Base-by-base conservation (phyloP, 495 filamentous ascomycete genomes). In the Neurospora sp. region DNA sequence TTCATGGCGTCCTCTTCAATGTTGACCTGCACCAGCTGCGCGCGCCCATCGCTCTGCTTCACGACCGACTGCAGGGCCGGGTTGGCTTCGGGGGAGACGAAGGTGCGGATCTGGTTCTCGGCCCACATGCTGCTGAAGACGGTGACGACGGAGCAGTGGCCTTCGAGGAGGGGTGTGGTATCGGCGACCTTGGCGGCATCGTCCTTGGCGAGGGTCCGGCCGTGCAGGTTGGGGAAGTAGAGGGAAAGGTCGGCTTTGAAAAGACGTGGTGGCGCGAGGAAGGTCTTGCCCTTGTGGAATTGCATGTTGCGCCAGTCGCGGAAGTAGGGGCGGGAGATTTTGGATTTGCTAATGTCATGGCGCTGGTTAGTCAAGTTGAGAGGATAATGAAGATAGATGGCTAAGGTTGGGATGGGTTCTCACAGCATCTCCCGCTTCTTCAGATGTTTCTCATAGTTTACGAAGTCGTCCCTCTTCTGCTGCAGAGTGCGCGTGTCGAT, bases 161-260 rank as follows among this genome's bases (percentile, higher is more conserved):
- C 93, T 71, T 85, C 82, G 45, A 98, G 84, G 13, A 90, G 76
- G 3, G 87, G 83, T 5, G 93, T 96, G 17, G 94, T 97, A 82
- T 96, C 88, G 70, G 79, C 85, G 81, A 28, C 71, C 54, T 10
- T 69, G 36, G 71, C 76, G 76, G 37, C 70, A 19, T 48, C 45
- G 78, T 82, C 75, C 79, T 86, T 77, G 10, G 84, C 83, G 10
- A 98, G 85, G 5, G 96, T 97, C 45, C 85, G 85, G 5, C 96
- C 96, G 77, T 86, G 83, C 54, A 99, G 83, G 82, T 99, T 99
- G 37, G 96, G 96, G 86, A 99, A 98, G 84, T 91, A 97, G 39
- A 97, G 89, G 17, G 94, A 89, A 11, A 88, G 85, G 39, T 93
- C 92, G 71, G 84, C 83, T 70, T 88, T 89, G 85, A 98, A 97